phyloP scores from a whole-genome alignment of 225 moss, liverwort and hornwort species.

The Pseudoscleropodium purum region DNA sequence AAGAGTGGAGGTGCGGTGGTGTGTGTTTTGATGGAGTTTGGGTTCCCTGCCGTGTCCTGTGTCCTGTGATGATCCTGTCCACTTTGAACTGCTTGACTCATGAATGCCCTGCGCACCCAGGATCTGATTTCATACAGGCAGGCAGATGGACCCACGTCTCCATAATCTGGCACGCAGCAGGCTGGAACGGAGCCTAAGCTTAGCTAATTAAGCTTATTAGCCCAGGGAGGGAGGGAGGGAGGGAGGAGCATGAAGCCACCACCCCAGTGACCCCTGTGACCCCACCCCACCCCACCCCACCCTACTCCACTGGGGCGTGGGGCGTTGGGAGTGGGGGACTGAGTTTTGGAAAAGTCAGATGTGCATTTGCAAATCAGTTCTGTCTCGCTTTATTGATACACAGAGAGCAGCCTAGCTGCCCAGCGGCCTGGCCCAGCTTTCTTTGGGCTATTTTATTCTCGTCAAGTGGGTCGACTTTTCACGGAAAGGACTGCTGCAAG shows the following conservation, averaged over 20 bases:
- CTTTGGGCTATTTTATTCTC: background rate
- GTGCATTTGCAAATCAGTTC: background rate
- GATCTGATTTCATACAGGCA: constrained; percentile 15
- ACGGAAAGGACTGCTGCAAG: constrained; percentile 3
- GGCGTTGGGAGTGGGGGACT: background rate
- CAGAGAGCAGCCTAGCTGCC: background rate
- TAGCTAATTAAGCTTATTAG: too few relatives aligned
- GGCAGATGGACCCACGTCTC: background rate
- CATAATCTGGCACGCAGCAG: background rate
- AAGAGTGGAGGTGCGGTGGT: background rate
- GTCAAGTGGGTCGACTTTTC: constrained; percentile 11
- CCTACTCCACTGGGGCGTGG: background rate
- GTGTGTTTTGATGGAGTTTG: background rate
- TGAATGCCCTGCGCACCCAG: background rate
- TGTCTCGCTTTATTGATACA: constrained; percentile 11
- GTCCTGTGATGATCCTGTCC: background rate
- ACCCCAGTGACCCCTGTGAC: too few relatives aligned
- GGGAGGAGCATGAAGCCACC: background rate
- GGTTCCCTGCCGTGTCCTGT: background rate
- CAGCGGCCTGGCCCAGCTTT: background rate
- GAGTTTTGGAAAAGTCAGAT: background rate
- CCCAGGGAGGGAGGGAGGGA: background rate
- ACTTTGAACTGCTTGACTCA: background rate
- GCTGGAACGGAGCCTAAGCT: too few relatives aligned
- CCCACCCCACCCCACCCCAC: too few relatives aligned